Percentiles rank a stretch among this genome's conserved stretches.
These are phyloP conservation scores for Hypoxylon subgilvum DNA, from an alignment of 495 filamentous ascomycete species.

Conservation along the genomic window DNA sequence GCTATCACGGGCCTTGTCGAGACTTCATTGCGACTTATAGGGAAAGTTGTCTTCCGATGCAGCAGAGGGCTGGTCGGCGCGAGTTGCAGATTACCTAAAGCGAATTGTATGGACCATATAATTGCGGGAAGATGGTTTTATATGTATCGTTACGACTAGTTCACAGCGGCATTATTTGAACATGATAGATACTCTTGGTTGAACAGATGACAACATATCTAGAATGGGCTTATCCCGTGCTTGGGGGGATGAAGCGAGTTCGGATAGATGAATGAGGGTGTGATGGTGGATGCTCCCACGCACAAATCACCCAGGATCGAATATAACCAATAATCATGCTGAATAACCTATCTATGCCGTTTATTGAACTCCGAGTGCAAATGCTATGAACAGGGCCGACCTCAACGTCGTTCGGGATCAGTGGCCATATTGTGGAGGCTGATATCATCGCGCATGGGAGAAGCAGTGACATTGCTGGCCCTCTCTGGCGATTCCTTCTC, in stretches of 20 bases:
- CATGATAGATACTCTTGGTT: no score
- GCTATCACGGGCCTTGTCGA: neutral
- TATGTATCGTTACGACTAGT: no score
- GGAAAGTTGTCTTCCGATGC: neutral
- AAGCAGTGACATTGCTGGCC: slow-evolving; percentile 12
- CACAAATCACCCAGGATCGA: neutral
- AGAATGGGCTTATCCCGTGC: no score
- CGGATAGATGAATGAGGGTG: no score
- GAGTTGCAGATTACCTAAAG: no score
- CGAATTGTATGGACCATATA: no score
- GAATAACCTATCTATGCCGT: neutral
- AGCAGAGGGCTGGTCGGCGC: neutral
- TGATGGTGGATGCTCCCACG: no score
- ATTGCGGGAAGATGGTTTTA: no score
- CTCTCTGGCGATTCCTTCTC: slow-evolving; percentile 4
- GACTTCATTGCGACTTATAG: neutral
- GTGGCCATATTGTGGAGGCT: slow-evolving; percentile 32
- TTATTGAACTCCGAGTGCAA: slow-evolving; percentile 6
- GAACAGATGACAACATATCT: no score
- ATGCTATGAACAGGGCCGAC: neutral
- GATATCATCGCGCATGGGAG: slow-evolving; percentile 28
- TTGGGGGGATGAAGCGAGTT: no score
- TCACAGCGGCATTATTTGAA: no score
- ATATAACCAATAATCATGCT: neutral
- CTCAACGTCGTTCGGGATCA: slow-evolving; percentile 27